A percentile compares a stretch with the other conserved stretches of the same genome.
phyloP scores from a whole-genome alignment of 768 basidiomycete genomes.

The Tulasnella sp. region DNA sequence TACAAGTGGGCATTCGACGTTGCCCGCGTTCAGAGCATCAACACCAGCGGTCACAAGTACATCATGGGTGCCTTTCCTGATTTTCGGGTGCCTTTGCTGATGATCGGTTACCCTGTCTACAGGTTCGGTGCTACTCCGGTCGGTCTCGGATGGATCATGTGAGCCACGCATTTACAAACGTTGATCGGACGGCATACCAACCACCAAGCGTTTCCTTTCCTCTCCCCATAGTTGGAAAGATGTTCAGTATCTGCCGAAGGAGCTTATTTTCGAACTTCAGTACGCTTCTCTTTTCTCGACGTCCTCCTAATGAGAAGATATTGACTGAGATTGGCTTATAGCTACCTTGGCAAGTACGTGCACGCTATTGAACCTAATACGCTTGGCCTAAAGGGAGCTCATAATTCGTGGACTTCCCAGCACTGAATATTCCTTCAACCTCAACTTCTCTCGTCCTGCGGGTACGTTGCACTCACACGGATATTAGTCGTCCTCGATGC shows the following conservation, averaged over 20 bases:
- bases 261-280: constrained; percentile 63
- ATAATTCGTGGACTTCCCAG: constrained; percentile 37
- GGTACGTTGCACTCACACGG: constrained; percentile 54
- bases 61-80: neutral
- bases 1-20: constrained; percentile 59
- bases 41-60: constrained; percentile 53
- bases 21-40: constrained; percentile 60
- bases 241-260: constrained; percentile 57
- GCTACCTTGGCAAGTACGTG: constrained; percentile 23
- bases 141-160: constrained; percentile 28
- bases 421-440: constrained; percentile 71
- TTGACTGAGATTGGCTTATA: neutral
- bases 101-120: neutral
- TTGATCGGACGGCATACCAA: neutral
- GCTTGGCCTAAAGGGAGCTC: neutral
- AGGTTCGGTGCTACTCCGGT: constrained; percentile 26
- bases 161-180: neutral
- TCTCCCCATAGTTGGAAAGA: constrained; percentile 56
- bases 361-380: neutral
- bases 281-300: constrained; percentile 35
- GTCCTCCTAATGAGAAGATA: neutral
- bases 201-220: constrained; percentile 30
- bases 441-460: constrained; percentile 60
- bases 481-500: neutral
- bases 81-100: constrained; percentile 34